Base-by-base conservation (phyloP, 352 stramenopile genomes). In the Globisporangium canariense region DNA sequence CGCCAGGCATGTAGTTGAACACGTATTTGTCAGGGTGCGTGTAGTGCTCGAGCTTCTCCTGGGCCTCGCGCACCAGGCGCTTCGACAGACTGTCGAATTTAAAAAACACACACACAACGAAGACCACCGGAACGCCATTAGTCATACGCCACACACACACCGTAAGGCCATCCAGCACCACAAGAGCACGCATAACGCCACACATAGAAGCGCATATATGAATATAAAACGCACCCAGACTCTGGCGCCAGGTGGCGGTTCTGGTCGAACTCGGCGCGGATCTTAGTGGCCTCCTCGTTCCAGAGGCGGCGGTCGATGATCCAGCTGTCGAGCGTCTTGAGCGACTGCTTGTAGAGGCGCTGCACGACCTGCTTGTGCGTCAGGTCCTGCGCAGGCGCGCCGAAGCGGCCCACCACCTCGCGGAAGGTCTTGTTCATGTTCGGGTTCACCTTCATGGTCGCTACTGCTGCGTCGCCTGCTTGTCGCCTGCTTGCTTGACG, bases 11-110 rank as follows among this genome's bases (percentile, higher is more conserved):
- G 86, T 97, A 98, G 67, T 98, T 93, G 67, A 96, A 91, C 59
- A 98, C 93, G 78, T 99, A 99, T 54, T 83, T 90, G 82, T 99
- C 97, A 43, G 97, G 97, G 76, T 99, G 97, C 66, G 88, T 97
- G 78, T 97, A 96, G 63, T 97, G 76, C 60, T 89, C 90, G 50
- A 98, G 68, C 79, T 98, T 92, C 57, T 97, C 88, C 71, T 98
- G 78, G 50, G 85, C 96, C 67, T 98, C 93, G 60, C 96, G 74
- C 64, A 97, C 76, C 53, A 95, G 67, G n/a, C 86, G 81, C 75
- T 93, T 91, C 18, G 83, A 78, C 16, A 88, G 74, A 41, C 85
- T 93, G 66, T 18, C 36, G 50, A 1, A 28, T 28, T 28, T 2
- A 28, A 28, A 28, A 28, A 28, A 28, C 1, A 64, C 32, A 36